phyloP scores from a whole-genome alignment of 345 rosid species.

The Rhodomyrtus tomentosa region DNA sequence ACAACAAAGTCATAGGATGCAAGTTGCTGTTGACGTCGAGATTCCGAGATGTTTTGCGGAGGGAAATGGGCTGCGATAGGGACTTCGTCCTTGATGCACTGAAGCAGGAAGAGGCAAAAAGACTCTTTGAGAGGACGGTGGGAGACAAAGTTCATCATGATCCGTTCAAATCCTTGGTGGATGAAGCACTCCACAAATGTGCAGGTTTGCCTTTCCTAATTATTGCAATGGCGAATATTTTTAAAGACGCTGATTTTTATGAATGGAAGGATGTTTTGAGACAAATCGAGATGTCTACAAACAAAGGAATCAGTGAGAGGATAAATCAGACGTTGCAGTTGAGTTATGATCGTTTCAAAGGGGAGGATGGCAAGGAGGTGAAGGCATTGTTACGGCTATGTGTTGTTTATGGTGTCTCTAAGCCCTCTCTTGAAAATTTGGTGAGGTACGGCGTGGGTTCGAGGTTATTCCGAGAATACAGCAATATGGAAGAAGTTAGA shows the following conservation, averaged over 20 bases:
- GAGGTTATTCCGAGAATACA: rapidly evolving
- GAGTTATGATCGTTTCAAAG: neutral
- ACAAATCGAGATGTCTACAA: neutral
- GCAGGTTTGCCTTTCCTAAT: neutral
- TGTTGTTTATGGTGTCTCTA: too few relatives aligned
- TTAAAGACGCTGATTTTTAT: rapidly evolving
- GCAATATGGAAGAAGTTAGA: rapidly evolving
- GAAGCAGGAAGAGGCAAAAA: neutral
- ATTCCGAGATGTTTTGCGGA: neutral
- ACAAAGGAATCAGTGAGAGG: rapidly evolving
- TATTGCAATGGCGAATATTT: rapidly evolving
- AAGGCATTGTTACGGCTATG: too few relatives aligned
- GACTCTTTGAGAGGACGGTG: neutral
- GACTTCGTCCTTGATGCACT: rapidly evolving
- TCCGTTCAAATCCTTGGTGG: neutral
- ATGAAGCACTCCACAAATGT: neutral
- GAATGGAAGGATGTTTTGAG: rapidly evolving
- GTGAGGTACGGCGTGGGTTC: neutral
- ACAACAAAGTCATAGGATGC: neutral
- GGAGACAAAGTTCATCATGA: neutral
- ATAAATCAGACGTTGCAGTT: neutral
- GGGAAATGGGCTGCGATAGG: neutral
- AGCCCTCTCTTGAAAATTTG: neutral
- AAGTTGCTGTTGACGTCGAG: neutral
- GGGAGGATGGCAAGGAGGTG: rapidly evolving